Percentiles rank a stretch among this genome's conserved stretches.
phyloP scores from a whole-genome alignment of 2,329 filamentous ascomycete species.

The Endoconidiophora laricicola region DNA sequence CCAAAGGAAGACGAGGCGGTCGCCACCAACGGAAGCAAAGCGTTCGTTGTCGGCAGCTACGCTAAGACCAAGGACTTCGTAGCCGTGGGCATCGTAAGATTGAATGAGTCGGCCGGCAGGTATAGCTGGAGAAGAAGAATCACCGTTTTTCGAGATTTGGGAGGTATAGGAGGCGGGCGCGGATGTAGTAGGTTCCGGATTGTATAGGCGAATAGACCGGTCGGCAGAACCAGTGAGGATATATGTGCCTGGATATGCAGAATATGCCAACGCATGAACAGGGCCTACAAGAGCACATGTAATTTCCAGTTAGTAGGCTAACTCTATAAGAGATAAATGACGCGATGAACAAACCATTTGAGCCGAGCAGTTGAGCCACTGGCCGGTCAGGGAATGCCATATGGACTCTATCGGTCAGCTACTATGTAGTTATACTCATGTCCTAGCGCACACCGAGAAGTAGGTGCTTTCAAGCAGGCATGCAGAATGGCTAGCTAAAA shows the following conservation, averaged over 20 bases:
- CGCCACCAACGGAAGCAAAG: constrained; percentile 77
- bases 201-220: constrained; percentile 73
- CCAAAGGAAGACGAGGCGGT: constrained; percentile 86
- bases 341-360: constrained; percentile 32
- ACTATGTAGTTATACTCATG: neutral
- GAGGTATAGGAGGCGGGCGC: constrained; percentile 15
- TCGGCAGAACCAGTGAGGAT: constrained; percentile 77
- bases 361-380: constrained; percentile 38
- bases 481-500: neutral
- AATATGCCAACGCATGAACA: constrained; percentile 57
- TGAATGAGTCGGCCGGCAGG: constrained; percentile 55
- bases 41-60: constrained; percentile 63
- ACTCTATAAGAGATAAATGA: neutral
- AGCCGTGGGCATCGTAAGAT: constrained; percentile 77
- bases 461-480: neutral
- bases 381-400: constrained; percentile 34
- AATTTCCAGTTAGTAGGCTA: neutral
- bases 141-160: neutral
- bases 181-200: constrained; percentile 41
- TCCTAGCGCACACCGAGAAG: neutral
- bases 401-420: constrained; percentile 1
- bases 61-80: constrained; percentile 70
- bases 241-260: constrained; percentile 54
- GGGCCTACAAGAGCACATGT: constrained; percentile 32
- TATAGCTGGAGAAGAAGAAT: constrained; percentile 13